Percentiles rank a stretch among this genome's conserved stretches.
Conservation (phyloP, 78 protist genomes). For the Creolimax fragrantissima region DNA sequence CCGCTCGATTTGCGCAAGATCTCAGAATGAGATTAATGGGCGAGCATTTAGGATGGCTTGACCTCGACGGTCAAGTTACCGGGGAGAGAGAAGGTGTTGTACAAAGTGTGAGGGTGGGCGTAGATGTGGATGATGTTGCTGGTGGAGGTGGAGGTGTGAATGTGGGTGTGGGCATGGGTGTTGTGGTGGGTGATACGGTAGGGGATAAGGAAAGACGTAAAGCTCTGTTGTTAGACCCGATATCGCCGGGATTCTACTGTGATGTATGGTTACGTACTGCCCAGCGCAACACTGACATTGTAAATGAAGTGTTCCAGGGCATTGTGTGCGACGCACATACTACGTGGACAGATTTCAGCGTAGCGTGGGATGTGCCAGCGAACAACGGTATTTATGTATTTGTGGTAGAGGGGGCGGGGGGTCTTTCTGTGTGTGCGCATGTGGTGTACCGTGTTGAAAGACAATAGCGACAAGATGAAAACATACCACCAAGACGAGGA, state of each 20-base stretch:
- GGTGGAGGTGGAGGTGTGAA: neutral
- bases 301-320: neutral
- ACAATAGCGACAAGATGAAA: too few relatives aligned
- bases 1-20: neutral
- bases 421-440: neutral
- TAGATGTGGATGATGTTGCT: neutral
- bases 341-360: neutral
- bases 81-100: neutral
- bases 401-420: neutral
- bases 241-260: neutral
- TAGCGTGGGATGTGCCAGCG: neutral
- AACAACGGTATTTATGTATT: neutral
- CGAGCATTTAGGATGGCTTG: neutral
- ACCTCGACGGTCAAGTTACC: neutral
- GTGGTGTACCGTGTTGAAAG: too few relatives aligned
- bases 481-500: neutral
- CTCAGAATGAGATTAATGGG: neutral
- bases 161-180: neutral
- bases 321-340: neutral
- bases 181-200: neutral
- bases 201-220: neutral
- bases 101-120: neutral
- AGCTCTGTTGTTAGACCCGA: neutral
- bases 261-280: neutral
- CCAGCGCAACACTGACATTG: neutral